Base-by-base conservation (phyloP, 2,329 filamentous ascomycete species). In the Neofusicoccum parvum region DNA sequence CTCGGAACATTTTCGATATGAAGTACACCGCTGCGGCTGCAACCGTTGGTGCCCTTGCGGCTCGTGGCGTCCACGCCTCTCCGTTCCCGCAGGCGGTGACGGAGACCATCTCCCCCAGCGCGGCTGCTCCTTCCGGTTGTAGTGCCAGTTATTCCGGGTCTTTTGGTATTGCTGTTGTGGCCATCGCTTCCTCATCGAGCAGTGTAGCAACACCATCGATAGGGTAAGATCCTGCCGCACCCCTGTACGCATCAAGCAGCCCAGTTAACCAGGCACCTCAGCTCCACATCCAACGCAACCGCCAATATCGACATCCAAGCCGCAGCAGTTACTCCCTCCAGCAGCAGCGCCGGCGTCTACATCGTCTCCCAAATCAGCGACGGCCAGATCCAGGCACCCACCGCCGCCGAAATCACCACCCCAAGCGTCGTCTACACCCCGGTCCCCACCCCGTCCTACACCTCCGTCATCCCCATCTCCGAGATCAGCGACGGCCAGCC, bases 381-480 rank as follows among this genome's bases (percentile, higher is more conserved):
- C 23, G 67, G 67, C 17, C 67, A 68, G 43, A 60, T 66, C 46
- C 67, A 68, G 59, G 66, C 64, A 2, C 67, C 67, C 3, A 68
- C 59, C 4, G 7, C 48, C 14, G 41, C 41, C 12, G 41, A 7
- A 32, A 32, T 15, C 15, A 36, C 64, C 1, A 34, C 54, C 2
- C 54, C 62, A 7, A 32, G 27, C 27, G 5, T 7, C 17, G 32
- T 53, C 15, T 39, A 12, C 7, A 58, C 50, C 4, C 53, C 62
- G 1, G n/a, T 50, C 17, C 20, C 62, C 39, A 64, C 65, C 3
- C 27, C 20, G 3, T 60, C 27, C 17, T 27, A 39, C 41, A 59
- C 41, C 36, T 37, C 45, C 17, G 60, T 58, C 45, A 17, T 43
- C 27, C 46, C 41, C 27, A 46, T 66, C 14, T 64, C 60, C n/a